These are phyloP conservation scores for Nakataea oryzae DNA, from an alignment of 2,329 filamentous ascomycete genomes.

Conservation along the genomic window DNA sequence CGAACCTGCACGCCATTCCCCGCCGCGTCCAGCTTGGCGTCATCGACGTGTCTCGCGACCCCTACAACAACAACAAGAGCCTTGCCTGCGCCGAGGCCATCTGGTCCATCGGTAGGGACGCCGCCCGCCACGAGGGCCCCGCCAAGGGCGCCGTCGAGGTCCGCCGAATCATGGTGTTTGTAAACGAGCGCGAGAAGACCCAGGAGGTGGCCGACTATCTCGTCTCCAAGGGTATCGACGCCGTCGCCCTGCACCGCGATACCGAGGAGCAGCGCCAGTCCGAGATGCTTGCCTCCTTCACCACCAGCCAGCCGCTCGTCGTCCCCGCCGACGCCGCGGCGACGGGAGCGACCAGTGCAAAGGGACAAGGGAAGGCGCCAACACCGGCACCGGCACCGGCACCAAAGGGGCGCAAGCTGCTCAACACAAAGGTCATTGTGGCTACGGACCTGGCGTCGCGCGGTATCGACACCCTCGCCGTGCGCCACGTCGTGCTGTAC, in stretches of 20 bases:
- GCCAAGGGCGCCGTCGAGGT: slow-evolving; percentile 50
- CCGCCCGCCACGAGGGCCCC: slow-evolving; percentile 44
- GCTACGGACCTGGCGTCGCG: slow-evolving; percentile 87
- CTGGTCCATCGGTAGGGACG: slow-evolving; percentile 81
- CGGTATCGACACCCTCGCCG: slow-evolving; percentile 87
- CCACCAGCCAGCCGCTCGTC: slow-evolving; percentile 30
- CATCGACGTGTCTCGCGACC: slow-evolving; percentile 83
- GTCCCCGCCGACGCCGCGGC: background rate
- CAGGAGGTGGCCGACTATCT: slow-evolving; percentile 73
- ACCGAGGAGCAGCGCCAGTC: slow-evolving; percentile 67
- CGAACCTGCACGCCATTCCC: slow-evolving; percentile 92
- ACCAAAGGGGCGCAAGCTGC: slow-evolving; percentile 39
- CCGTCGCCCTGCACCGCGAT: slow-evolving; percentile 75
- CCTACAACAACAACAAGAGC: slow-evolving; percentile 85
- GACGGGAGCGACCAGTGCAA: slow-evolving; percentile 1
- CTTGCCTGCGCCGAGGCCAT: slow-evolving; percentile 92
- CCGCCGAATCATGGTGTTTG: slow-evolving; percentile 53
- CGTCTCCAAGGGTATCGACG: slow-evolving; percentile 75
- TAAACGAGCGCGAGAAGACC: slow-evolving; percentile 31
- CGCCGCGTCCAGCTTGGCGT: slow-evolving; percentile 89
- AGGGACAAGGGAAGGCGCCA: slow-evolving; percentile 9
- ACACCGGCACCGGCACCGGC: slow-evolving; percentile 12
- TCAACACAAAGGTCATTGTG: slow-evolving; percentile 82
- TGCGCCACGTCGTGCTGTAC: slow-evolving; percentile 85
- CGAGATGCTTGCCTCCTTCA: slow-evolving; percentile 71